Evolutionary conservation across 1,284 basidiomycete genomes (phyloP), one percentile per base, ranked within the genome.

Genomic region (Trichosporon sp.): DNA sequence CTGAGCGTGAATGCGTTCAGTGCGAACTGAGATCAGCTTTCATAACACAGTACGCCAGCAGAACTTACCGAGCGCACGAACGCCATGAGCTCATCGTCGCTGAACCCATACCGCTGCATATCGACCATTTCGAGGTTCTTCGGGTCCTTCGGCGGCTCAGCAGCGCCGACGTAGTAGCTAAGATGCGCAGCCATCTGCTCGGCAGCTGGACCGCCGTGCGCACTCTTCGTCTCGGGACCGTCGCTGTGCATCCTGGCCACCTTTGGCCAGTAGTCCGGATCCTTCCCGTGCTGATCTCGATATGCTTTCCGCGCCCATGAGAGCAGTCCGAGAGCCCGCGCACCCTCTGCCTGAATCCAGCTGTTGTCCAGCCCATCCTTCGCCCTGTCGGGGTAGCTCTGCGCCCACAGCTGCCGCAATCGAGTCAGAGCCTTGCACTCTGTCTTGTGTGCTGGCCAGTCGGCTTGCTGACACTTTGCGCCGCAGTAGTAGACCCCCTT

Each of bases 1-100:
- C 91, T 88, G 11, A 95, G 82, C 0, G 92, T 89, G 75, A 96
- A 91, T 0, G 93, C 89, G 75, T 97, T 98, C 4, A 90, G 89
- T 8, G 86, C 84, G 75, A 95, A 92, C 90, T 95, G 70, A 7
- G 4, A 25, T 29, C 14, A 64, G 61, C 10, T 16, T n/a, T n/a
- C n/a, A n/a, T n/a, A n/a, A n/a, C n/a, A n/a, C 19, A 23, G 19
- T 32, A 32, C 32, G 32, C 13, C 32, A 14, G 36, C 11, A 31
- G 6, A 6, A 71, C 77, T 59, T 49, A 80, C 78, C 0, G 76
- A 72, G 27, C 75, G 75, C 54, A 72, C 72, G 3, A 80, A 67
- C 54, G 77, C 67, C 32, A 80, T 60, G 2, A 80, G 57, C 46
- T 80, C 73, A 9, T 58, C 71, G 19, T 36, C 49, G 2, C 29